These are phyloP conservation scores for Candida succiphila DNA, from an alignment of 805 yeast species.

Conservation along the genomic window DNA sequence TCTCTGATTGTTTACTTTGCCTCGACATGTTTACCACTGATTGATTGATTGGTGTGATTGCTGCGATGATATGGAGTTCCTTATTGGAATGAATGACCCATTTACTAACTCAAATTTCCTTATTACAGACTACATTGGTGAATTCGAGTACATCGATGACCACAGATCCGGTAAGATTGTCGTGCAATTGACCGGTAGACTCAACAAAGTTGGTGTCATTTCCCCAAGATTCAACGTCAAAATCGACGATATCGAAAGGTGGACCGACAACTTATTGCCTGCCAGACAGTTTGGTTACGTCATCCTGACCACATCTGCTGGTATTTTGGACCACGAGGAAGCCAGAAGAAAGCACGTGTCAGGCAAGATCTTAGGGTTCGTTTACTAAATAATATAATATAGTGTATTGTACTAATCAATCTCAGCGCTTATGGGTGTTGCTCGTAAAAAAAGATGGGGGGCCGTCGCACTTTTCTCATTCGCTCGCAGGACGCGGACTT, in stretches of 20 bases:
- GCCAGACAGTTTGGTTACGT: slow-evolving; percentile 99
- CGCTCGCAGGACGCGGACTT: no score
- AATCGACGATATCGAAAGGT: slow-evolving; percentile 91
- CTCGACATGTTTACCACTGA: slow-evolving; percentile 44
- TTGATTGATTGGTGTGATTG: no score
- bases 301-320: slow-evolving; percentile 97
- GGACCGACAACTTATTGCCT: slow-evolving; percentile 98
- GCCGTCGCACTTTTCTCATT: not conserved
- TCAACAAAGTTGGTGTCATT: slow-evolving; percentile 98
- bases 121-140: slow-evolving; percentile 72
- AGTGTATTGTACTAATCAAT: no score
- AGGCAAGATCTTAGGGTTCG: slow-evolving; percentile 98
- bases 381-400: slow-evolving; percentile 71
- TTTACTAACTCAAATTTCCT: not conserved
- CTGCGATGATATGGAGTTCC: not conserved
- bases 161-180: slow-evolving; percentile 99
- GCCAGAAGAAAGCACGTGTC: slow-evolving; percentile 99
- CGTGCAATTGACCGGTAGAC: slow-evolving; percentile 95
- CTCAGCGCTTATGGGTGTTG: no score
- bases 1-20: slow-evolving; percentile 56
- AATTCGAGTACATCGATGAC: slow-evolving; percentile 97
- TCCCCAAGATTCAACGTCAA: slow-evolving; percentile 98
- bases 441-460: no score
- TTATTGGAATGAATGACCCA: not conserved
- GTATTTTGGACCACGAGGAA: slow-evolving; percentile 99